phyloP scores from a whole-genome alignment of 305 asterid species.

The Stenogyne calaminthoides region DNA sequence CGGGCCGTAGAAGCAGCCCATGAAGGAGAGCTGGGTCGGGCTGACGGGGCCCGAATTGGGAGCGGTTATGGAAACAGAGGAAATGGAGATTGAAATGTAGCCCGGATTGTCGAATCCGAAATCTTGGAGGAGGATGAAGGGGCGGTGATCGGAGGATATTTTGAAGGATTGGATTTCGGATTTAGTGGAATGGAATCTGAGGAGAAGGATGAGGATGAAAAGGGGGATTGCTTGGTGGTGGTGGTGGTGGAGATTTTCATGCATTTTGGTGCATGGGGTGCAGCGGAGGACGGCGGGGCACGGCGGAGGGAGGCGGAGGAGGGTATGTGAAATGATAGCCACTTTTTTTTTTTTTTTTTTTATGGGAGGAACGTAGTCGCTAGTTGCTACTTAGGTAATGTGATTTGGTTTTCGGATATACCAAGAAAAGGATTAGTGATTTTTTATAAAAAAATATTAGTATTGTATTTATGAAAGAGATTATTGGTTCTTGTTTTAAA shows the following conservation, averaged over 20 bases:
- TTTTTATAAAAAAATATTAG: background rate
- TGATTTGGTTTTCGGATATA: background rate
- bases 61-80: conserved; percentile 34
- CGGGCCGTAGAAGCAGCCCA: conserved; percentile 48
- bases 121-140: conserved; percentile 43
- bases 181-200: background rate
- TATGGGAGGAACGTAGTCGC: background rate
- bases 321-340: background rate
- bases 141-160: conserved; percentile 39
- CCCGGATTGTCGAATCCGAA: conserved; percentile 45
- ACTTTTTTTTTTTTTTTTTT: background rate
- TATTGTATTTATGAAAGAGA: background rate
- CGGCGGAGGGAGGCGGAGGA: background rate
- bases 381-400: background rate
- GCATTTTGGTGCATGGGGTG: conserved; percentile 32
- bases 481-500: background rate
- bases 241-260: conserved; percentile 12
- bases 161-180: conserved; percentile 38
- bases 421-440: background rate
- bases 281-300: conserved; percentile 12
- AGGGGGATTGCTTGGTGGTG: conserved; percentile 4
- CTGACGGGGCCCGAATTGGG: conserved; percentile 1
- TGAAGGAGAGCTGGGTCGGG: conserved; percentile 34
- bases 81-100: conserved; percentile 34
- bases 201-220: conserved; percentile 21